Conservation (phyloP, 2,329 filamentous ascomycete species). For the Fusarium sp. region DNA sequence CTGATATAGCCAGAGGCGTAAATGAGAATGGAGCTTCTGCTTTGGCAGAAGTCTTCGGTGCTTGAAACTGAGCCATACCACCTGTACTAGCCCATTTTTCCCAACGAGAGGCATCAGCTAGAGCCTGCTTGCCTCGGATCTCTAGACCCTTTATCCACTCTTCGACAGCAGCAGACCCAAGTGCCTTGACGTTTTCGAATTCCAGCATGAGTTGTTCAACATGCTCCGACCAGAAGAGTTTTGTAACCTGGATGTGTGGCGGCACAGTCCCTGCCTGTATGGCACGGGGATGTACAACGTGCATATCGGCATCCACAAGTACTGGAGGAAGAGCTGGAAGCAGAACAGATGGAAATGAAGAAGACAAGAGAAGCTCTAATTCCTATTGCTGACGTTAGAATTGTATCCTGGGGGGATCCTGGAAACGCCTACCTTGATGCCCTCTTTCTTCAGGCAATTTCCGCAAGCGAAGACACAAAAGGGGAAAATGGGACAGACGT, state of each 20-base stretch:
- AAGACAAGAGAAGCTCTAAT: slow-evolving; percentile 72
- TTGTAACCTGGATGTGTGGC: slow-evolving; percentile 63
- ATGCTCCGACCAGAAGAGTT: slow-evolving; percentile 72
- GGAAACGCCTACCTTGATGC: slow-evolving; percentile 68
- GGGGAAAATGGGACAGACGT: slow-evolving; percentile 74
- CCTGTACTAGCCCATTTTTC: slow-evolving; percentile 73
- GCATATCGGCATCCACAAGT: slow-evolving; percentile 68
- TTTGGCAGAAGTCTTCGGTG: not conserved
- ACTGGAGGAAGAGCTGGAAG: slow-evolving; percentile 75
- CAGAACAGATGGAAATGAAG: slow-evolving; percentile 67
- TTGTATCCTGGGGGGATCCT: slow-evolving; percentile 6
- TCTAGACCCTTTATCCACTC: slow-evolving; percentile 84
- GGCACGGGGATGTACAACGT: slow-evolving; percentile 66
- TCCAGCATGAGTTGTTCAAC: slow-evolving; percentile 70
- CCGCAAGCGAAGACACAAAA: slow-evolving; percentile 75
- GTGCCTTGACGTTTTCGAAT: slow-evolving; percentile 69
- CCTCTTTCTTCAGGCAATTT: slow-evolving; percentile 67
- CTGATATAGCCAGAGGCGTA: not conserved
- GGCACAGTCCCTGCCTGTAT: slow-evolving; percentile 62
- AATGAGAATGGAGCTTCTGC: not conserved
- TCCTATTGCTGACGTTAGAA: slow-evolving; percentile 62
- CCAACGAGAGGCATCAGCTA: slow-evolving; percentile 73
- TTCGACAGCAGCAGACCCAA: slow-evolving; percentile 74
- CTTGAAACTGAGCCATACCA: slow-evolving; percentile 52
- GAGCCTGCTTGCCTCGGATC: slow-evolving; percentile 66